Evolutionary conservation across 208 protist genomes (phyloP), one percentile per base, ranked within the genome.

Genomic region (Wallacemonas sp.): DNA sequence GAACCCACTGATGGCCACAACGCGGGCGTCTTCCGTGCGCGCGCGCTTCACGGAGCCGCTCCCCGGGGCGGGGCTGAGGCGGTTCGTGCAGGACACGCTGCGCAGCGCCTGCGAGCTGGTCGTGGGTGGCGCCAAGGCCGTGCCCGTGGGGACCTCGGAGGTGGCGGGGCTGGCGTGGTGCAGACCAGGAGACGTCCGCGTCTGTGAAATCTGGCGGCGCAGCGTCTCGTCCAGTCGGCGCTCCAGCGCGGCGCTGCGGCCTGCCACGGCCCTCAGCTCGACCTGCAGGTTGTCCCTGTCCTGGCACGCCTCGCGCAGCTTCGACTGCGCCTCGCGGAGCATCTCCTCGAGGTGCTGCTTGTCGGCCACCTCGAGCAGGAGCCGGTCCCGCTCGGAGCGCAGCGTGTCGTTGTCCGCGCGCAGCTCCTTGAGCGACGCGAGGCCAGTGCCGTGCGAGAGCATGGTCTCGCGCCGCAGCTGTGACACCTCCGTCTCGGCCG

Each of bases 1-100:
- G 54, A 96, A 93, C n/a, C 91, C 88, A 57, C 82, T 94, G 57
- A 93, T 87, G 32, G 88, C 83, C 29, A 96, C 82, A 1, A 96
- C 86, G 4, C 88, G 88, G 3, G 84, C 82, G 42, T 94, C 86
- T 42, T 87, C 82, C 3, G 87, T 92, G 41, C 86, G 87, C 0
- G 81, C 74, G 25, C 82, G 79, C 73, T 89, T 89, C 22, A 85
- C 41, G 0, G 84, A 76, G 36, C 48, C 33, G 14, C 33, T 67
- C 22, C 61, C 65, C 7, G 44, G 55, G 1, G 65, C 57, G 11
- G 42, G 25, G 54, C 57, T 67, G 57, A 61, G 11, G 2, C 23
- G 69, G 48, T 76, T 81, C 1, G 46, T 64, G 1, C 79, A 75
- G 10, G 78, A 84, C 3, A 59, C 33, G 52, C 72, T 80, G 46